These are phyloP conservation scores for Colletotrichum orchidophilum DNA, from an alignment of 2,329 filamentous ascomycete species.

Conservation along the genomic window DNA sequence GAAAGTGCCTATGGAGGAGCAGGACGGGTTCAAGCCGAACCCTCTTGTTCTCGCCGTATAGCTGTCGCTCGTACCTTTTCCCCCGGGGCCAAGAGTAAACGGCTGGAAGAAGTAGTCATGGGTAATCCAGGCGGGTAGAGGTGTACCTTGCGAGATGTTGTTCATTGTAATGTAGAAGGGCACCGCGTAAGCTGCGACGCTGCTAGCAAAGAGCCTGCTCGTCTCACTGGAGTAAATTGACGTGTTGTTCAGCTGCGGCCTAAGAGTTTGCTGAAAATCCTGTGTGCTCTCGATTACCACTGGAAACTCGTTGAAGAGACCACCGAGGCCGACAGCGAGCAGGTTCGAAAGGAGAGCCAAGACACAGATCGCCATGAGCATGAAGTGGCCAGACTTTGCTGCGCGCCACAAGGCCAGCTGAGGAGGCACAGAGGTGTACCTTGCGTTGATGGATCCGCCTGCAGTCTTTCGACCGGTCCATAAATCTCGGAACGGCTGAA, in stretches of 20 bases:
- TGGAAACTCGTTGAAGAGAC: slow-evolving; percentile 55
- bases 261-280: slow-evolving; percentile 31
- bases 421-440: slow-evolving; percentile 65
- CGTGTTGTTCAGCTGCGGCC: slow-evolving; percentile 36
- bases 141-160: slow-evolving; percentile 53
- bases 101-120: slow-evolving; percentile 57
- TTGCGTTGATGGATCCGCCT: slow-evolving; percentile 48
- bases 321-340: slow-evolving; percentile 60
- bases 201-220: neutral
- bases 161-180: slow-evolving; percentile 50
- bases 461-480: slow-evolving; percentile 47
- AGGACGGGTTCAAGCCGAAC: slow-evolving; percentile 36
- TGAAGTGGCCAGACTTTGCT: slow-evolving; percentile 51
- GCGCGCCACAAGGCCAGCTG: slow-evolving; percentile 60
- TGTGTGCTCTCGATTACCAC: slow-evolving; percentile 9
- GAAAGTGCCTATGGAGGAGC: neutral
- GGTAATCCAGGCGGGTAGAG: slow-evolving; percentile 61
- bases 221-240: slow-evolving; percentile 5
- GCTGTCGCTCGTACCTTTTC: neutral
- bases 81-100: slow-evolving; percentile 36
- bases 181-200: slow-evolving; percentile 35
- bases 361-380: slow-evolving; percentile 56
- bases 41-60: slow-evolving; percentile 40
- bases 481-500: slow-evolving; percentile 64
- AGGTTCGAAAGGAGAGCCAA: slow-evolving; percentile 62